A percentile compares a stretch with the other conserved stretches of the same genome.
These are phyloP conservation scores for Elaeagnus macrophylla DNA, from an alignment of 306 rosid species.

Conservation along the genomic window DNA sequence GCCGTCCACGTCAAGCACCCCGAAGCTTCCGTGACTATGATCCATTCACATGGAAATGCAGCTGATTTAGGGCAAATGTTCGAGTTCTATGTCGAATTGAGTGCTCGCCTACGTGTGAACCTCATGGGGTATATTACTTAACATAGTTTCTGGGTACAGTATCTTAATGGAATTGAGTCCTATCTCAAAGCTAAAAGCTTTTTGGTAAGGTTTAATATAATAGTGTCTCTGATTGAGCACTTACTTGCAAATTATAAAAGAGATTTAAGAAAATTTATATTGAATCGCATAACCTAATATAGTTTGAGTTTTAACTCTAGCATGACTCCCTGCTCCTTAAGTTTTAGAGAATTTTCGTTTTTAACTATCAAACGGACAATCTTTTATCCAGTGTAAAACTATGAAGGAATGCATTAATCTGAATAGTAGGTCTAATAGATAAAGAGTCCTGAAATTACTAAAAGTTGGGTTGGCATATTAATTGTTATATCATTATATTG, in stretches of 20 bases:
- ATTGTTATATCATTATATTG: too few relatives aligned
- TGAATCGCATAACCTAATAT: too few relatives aligned
- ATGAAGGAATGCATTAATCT: background rate
- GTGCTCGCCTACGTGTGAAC: slow-evolving; percentile 70
- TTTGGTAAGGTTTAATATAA: too few relatives aligned
- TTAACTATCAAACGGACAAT: background rate
- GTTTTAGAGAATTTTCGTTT: background rate
- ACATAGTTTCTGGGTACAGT: background rate
- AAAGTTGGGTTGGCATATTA: too few relatives aligned
- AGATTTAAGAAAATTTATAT: too few relatives aligned
- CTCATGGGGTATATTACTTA: slow-evolving; percentile 51
- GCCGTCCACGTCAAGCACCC: slow-evolving; percentile 26
- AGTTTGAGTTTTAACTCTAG: too few relatives aligned
- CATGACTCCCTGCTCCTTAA: too few relatives aligned
- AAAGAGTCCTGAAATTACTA: background rate
- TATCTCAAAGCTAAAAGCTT: too few relatives aligned
- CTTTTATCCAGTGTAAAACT: background rate
- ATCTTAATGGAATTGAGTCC: too few relatives aligned
- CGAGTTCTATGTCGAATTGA: slow-evolving; percentile 77
- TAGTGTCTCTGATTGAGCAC: background rate
- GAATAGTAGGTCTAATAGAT: background rate
- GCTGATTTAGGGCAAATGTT: slow-evolving; percentile 94
- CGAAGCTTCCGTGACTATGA: slow-evolving; percentile 62
- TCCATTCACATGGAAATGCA: slow-evolving; percentile 88
- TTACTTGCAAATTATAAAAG: too few relatives aligned